Evolutionary conservation across 1,139 yeast species (phyloP).

Genomic region (Lodderomyces pseudojiufengensis): DNA sequence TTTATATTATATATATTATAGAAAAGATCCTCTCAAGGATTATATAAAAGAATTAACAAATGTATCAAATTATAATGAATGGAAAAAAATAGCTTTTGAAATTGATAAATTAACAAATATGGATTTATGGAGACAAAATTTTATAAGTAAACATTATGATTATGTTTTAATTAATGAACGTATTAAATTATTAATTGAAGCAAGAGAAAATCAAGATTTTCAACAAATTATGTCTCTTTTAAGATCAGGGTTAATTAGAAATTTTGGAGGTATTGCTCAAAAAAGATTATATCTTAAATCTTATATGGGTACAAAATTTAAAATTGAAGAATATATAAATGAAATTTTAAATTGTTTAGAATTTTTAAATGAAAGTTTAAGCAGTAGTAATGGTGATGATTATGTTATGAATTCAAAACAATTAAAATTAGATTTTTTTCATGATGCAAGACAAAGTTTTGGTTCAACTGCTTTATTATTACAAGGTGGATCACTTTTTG

Average conservation of each 20-base stretch:
- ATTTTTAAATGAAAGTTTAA: conserved; percentile 42
- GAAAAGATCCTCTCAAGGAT: conserved; percentile 40
- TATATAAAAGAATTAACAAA: conserved; percentile 36
- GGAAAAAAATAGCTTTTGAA: conserved; percentile 56
- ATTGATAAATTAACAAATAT: conserved; percentile 67
- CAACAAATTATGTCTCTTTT: conserved; percentile 62
- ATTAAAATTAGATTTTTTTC: conserved; percentile 77
- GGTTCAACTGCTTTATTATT: conserved; percentile 87
- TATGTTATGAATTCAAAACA: conserved; percentile 51
- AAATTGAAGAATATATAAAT: conserved; percentile 81
- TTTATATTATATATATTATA: conserved; percentile 34
- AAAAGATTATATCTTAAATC: conserved; percentile 76
- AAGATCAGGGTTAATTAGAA: conserved; percentile 79
- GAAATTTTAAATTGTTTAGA: conserved; percentile 73
- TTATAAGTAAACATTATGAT: conserved; percentile 79
- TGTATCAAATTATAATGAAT: conserved; percentile 53
- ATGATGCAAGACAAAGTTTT: conserved; percentile 83
- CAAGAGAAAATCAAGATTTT: conserved; percentile 58
- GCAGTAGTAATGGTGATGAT: conserved; percentile 27
- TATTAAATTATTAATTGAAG: conserved; percentile 56
- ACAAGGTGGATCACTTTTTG: conserved; percentile 94
- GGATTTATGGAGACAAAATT: conserved; percentile 83
- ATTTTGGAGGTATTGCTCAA: conserved; percentile 88
- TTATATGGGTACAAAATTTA: conserved; percentile 79
- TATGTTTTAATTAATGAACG: conserved; percentile 77